phyloP scores from a whole-genome alignment of 192 early-diverging fungal genomes.

The Pilobolus umbonatus region DNA sequence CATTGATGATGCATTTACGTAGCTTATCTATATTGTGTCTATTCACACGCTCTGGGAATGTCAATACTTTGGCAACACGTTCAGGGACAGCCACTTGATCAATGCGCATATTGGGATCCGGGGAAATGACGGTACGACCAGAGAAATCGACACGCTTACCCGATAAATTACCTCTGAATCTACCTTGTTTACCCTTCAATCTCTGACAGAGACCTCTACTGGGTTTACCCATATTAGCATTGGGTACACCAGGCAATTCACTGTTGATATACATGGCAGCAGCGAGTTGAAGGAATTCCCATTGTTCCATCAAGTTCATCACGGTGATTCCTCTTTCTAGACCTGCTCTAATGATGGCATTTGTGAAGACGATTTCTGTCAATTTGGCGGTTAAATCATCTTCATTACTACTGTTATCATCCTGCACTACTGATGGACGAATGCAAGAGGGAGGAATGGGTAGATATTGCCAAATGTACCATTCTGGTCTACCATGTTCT shows the following conservation, averaged over 20 bases:
- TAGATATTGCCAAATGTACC: constrained; percentile 91
- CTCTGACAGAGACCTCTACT: constrained; percentile 90
- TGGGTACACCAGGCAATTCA: constrained; percentile 87
- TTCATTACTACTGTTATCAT: constrained; percentile 88
- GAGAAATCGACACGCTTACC: constrained; percentile 99
- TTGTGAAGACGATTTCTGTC: constrained; percentile 91
- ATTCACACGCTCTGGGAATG: constrained; percentile 95
- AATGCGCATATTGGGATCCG: constrained; percentile 97
- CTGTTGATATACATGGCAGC: constrained; percentile 97
- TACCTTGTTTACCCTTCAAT: constrained; percentile 97
- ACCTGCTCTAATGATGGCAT: constrained; percentile 66
- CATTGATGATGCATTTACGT: constrained; percentile 73
- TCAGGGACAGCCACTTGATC: constrained; percentile 94
- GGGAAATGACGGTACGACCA: constrained; percentile 97
- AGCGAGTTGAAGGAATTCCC: constrained; percentile 92
- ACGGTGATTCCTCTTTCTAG: constrained; percentile 60
- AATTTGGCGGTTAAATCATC: constrained; percentile 96
- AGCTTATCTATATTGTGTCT: constrained; percentile 81
- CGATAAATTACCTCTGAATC: constrained; percentile 97
- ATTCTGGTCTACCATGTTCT: constrained; percentile 78
- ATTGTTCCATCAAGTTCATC: constrained; percentile 81
- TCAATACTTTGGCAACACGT: constrained; percentile 85
- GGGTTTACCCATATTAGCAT: constrained; percentile 53
- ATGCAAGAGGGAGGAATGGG: constrained; percentile 96
- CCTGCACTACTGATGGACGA: constrained; percentile 91